A percentile compares a stretch with the other conserved stretches of the same genome.
Conservation (phyloP, 148 eudicot species). For the Rhododendron ovatum region DNA sequence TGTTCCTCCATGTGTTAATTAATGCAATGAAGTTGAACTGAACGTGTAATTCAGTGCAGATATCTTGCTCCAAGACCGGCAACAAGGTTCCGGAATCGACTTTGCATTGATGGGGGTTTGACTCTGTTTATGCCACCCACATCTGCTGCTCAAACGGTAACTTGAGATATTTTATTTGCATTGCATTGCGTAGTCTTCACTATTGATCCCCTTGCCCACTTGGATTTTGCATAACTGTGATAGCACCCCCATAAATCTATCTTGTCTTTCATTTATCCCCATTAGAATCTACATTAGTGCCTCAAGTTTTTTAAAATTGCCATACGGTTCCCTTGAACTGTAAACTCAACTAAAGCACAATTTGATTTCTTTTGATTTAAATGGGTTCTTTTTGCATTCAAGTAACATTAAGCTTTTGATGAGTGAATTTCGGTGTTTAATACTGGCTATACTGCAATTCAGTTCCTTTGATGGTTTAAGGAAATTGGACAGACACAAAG, state of each 20-base stretch:
- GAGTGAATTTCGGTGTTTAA: not conserved
- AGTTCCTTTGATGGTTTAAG: not conserved
- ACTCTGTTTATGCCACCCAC: conserved; percentile 99
- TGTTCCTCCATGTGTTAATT: conserved; percentile 2
- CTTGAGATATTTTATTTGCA: conserved; percentile 5
- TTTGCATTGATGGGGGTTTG: conserved; percentile 96
- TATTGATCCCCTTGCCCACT: not conserved
- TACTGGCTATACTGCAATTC: not conserved
- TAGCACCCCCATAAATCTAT: not conserved
- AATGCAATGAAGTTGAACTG: conserved; percentile 12
- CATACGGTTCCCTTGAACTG: not conserved
- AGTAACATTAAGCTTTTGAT: not conserved
- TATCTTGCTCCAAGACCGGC: conserved; percentile 98
- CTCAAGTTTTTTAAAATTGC: not conserved
- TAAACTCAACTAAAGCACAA: not conserved
- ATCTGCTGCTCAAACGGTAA: conserved; percentile 87
- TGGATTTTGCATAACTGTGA: not conserved
- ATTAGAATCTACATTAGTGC: not conserved
- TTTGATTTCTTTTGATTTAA: not conserved
- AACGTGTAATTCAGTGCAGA: conserved; percentile 35
- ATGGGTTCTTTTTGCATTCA: not conserved
- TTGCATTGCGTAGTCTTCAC: not conserved
- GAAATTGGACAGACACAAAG: too few species aligned
- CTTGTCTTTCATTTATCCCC: not conserved
- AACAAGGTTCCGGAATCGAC: conserved; percentile 80